Conservation (phyloP, 176 grass and related monocot genomes). For the Coix lacrymajobi region DNA sequence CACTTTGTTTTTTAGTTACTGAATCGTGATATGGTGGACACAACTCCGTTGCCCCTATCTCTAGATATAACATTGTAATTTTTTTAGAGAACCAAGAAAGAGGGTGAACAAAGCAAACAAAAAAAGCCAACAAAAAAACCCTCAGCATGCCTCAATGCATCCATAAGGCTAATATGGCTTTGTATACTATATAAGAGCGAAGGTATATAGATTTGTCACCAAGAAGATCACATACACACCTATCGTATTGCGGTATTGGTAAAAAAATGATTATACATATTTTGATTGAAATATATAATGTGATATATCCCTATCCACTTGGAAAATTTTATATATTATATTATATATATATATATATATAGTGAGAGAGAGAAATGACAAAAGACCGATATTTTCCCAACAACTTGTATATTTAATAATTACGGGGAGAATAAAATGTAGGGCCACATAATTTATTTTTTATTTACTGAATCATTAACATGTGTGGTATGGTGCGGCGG, state of each 20-base stretch:
- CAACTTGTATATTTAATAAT: constrained; percentile 26
- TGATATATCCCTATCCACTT: not conserved
- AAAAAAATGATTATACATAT: not conserved
- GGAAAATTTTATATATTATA: too few species aligned
- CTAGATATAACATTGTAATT: not conserved
- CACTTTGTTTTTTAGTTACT: not conserved
- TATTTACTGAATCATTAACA: not conserved
- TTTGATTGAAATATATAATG: not conserved
- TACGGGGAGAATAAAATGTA: constrained; percentile 13
- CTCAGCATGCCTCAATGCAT: not conserved
- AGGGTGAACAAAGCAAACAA: not conserved
- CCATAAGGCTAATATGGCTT: not conserved
- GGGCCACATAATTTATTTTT: not conserved
- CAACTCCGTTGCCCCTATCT: not conserved
- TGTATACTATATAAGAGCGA: not conserved
- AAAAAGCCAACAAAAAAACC: not conserved
- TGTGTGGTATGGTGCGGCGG: not conserved
- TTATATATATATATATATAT: too few species aligned
- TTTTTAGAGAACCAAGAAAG: constrained; percentile 25
- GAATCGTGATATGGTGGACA: not conserved
- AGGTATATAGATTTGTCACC: not conserved
- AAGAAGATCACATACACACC: not conserved
- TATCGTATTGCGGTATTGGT: not conserved
- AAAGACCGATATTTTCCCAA: not conserved
- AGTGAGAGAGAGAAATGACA: too few species aligned